Percentiles rank a stretch among this genome's conserved stretches.
These are phyloP conservation scores for Ophiostoma australiae DNA, from an alignment of 2,329 filamentous ascomycete genomes.

Conservation along the genomic window DNA sequence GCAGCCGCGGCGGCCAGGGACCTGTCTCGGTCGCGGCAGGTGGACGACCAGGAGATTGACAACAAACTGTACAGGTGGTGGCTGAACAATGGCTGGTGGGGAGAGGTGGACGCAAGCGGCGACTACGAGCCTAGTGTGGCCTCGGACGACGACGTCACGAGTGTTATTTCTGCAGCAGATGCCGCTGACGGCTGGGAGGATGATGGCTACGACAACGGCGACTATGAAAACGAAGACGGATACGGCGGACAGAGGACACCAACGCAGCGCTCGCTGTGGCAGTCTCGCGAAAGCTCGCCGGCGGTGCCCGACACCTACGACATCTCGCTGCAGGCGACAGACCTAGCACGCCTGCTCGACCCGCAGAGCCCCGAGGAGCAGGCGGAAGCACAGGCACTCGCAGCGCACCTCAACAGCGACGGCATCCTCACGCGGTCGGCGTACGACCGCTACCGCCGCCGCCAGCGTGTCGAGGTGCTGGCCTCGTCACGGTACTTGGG, in stretches of 20 bases:
- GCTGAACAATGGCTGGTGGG: constrained; percentile 79
- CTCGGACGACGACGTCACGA: constrained; percentile 67
- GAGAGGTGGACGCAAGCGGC: constrained; percentile 72
- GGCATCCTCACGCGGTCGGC: constrained; percentile 75
- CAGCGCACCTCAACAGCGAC: constrained; percentile 69
- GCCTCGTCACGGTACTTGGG: constrained; percentile 31
- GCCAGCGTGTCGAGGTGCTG: constrained; percentile 65
- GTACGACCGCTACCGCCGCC: constrained; percentile 63
- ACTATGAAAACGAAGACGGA: constrained; percentile 34
- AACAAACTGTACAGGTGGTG: constrained; percentile 77
- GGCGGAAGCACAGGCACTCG: constrained; percentile 73
- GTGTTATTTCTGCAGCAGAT: constrained; percentile 62
- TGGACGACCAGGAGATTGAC: constrained; percentile 63
- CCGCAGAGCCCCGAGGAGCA: constrained; percentile 72
- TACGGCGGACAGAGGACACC: constrained; percentile 62
- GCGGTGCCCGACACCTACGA: constrained; percentile 46
- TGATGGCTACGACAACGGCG: constrained; percentile 45
- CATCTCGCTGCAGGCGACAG: constrained; percentile 57
- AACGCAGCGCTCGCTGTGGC: constrained; percentile 29
- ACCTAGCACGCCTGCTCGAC: constrained; percentile 75
- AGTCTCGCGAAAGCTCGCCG: constrained; percentile 48
- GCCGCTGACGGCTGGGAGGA: constrained; percentile 35
- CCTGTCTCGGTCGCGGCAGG: constrained; percentile 22
- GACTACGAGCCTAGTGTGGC: constrained; percentile 61
- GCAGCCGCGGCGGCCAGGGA: constrained; percentile 29